Conservation (phyloP, 73 alveolate genomes). For the Tetrahymena elliotti region DNA sequence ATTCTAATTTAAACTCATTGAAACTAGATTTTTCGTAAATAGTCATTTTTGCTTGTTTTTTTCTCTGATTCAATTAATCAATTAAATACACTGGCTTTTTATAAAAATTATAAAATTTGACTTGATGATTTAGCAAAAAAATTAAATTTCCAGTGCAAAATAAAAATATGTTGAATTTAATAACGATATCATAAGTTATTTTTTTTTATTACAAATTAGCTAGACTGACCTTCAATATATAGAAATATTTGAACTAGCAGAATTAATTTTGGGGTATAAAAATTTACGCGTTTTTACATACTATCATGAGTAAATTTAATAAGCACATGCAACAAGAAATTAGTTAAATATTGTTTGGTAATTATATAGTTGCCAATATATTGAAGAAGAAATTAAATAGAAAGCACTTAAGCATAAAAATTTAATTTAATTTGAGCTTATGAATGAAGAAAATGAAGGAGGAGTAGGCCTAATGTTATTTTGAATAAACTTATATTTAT, state of each 20-base stretch:
- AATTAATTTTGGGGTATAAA: not conserved
- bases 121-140: not conserved
- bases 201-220: not conserved
- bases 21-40: not conserved
- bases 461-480: not conserved
- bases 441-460: not conserved
- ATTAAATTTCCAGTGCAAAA: not conserved
- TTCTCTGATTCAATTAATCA: not conserved
- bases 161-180: too few relatives aligned
- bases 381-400: not conserved
- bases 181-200: not conserved
- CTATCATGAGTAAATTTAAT: not conserved
- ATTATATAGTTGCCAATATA: not conserved
- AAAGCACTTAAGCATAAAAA: not conserved
- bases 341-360: not conserved
- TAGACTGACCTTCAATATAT: not conserved
- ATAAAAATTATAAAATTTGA: too few relatives aligned
- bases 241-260: not conserved
- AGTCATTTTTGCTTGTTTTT: not conserved
- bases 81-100: not conserved
- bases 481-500: not conserved
- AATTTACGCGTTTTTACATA: not conserved
- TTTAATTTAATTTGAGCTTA: not conserved
- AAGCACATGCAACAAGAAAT: not conserved
- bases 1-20: not conserved